Conservation (phyloP, 225 moss, liverwort and hornwort species). For the Takakia lepidozioides region DNA sequence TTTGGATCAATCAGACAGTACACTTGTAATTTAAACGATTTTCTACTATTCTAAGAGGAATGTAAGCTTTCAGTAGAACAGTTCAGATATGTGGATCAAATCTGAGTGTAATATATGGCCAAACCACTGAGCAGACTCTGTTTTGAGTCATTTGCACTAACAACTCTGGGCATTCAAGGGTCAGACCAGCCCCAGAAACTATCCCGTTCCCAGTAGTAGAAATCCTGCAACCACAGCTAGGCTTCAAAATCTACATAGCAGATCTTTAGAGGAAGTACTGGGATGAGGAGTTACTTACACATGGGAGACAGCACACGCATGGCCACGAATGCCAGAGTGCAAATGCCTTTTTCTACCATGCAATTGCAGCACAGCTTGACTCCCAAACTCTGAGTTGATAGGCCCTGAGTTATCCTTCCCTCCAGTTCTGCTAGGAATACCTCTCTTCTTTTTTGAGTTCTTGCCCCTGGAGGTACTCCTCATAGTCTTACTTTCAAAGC, state of each 20-base stretch:
- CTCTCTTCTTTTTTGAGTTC: conserved; percentile 23
- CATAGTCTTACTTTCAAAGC: conserved; percentile 27
- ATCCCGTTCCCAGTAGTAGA: no score
- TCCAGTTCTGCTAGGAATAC: not conserved
- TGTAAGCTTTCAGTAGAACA: no score
- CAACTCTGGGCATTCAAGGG: no score
- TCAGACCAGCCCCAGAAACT: no score
- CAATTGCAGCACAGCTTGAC: conserved; percentile 14
- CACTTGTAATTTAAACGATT: no score
- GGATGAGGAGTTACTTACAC: conserved; percentile 38
- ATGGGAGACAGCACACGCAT: conserved; percentile 68
- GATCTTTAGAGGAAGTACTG: not conserved
- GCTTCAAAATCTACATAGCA: not conserved
- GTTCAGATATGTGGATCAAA: no score
- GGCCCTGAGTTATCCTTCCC: not conserved
- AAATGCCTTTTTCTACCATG: conserved; percentile 65
- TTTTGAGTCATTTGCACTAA: no score
- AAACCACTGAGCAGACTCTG: no score
- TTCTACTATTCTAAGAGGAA: no score
- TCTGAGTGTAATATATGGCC: no score
- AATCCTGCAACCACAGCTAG: no score
- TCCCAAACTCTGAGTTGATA: not conserved
- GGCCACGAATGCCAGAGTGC: conserved; percentile 56
- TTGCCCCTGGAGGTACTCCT: conserved; percentile 17
- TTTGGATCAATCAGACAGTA: no score